Evolutionary conservation across 192 early-diverging fungal species (phyloP).

Genomic region (Chytriomyces confervae): DNA sequence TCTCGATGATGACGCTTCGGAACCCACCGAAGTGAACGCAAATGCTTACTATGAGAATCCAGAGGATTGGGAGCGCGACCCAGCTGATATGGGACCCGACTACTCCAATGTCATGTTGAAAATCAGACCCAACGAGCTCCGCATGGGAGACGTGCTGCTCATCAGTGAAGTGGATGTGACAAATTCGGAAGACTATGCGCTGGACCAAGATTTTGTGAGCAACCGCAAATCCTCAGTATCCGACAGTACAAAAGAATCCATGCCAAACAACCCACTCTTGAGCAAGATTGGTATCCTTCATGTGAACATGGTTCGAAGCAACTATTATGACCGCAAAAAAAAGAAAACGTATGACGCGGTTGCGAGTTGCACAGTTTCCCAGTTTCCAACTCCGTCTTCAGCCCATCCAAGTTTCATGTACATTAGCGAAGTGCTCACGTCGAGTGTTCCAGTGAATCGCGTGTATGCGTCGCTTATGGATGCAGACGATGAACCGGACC

Average conservation of each 20-base stretch:
- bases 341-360: constrained; percentile 5
- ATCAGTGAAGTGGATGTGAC: constrained; percentile 17
- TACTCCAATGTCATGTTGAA: constrained; percentile 4
- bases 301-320: neutral
- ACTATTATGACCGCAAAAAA: neutral
- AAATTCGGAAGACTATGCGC: neutral
- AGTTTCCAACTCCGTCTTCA: constrained; percentile 6
- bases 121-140: neutral
- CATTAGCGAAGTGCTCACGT: neutral
- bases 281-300: constrained; percentile 16
- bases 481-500: neutral
- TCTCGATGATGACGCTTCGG: neutral
- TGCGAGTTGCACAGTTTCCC: constrained; percentile 17
- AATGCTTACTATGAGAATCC: neutral
- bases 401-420: constrained; percentile 3
- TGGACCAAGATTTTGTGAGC: neutral
- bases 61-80: neutral
- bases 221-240: neutral
- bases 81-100: neutral
- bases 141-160: constrained; percentile 13
- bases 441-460: constrained; percentile 19
- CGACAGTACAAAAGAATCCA: neutral
- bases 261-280: constrained; percentile 7
- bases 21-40: neutral
- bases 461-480: constrained; percentile 6